phyloP scores from a whole-genome alignment of 176 grass and related monocot species.

The Triticum aestivum region IWGSC_CS_RefSeq_v2.1 NC_057810.1:454979903-454980402 shows the following conservation, averaged over 20 bases:
- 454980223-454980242: neutral
- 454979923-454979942: neutral
- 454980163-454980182: neutral
- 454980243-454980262: neutral
- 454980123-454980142: neutral
- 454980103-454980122: neutral
- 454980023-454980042: conserved; percentile 4
- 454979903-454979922: conserved; percentile 21
- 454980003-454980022: conserved; percentile 8
- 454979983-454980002: neutral
- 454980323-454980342: neutral
- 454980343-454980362: conserved; percentile 44
- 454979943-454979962: conserved; percentile 1
- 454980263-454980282: neutral
- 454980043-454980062: neutral
- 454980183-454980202: too few species aligned
- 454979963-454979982: neutral
- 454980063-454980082: neutral
- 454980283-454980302: neutral
- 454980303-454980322: neutral
- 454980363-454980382: conserved; percentile 64
- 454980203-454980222: neutral
- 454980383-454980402: conserved; percentile 74
- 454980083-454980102: neutral
- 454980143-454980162: neutral